Conservation (phyloP, 352 stramenopile species). For the Phytophthora cajani region DNA sequence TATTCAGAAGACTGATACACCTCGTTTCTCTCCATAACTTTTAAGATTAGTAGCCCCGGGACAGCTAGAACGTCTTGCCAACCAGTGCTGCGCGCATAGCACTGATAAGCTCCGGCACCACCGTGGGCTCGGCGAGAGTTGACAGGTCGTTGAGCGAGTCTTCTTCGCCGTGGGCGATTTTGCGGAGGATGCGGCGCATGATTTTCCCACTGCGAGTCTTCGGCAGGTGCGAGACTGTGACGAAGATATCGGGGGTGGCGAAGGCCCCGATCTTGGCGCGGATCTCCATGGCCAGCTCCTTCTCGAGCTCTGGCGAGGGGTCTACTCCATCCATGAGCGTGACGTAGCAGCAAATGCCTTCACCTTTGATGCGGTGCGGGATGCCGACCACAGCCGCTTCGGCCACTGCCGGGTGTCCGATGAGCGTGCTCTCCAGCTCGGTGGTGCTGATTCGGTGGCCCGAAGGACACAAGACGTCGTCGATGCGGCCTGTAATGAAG, state of each 20-base stretch:
- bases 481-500: conserved; percentile 97
- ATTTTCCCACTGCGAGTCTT: conserved; percentile 21
- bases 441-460: conserved; percentile 88
- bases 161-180: conserved; percentile 74
- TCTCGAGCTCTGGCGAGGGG: conserved; percentile 58
- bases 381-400: conserved; percentile 87
- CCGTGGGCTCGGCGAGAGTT: conserved; percentile 42
- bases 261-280: conserved; percentile 14
- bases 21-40: no score
- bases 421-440: conserved; percentile 89
- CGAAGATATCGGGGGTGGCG: conserved; percentile 16
- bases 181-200: conserved; percentile 18
- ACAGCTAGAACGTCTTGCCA: conserved; percentile 39
- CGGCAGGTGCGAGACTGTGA: conserved; percentile 6
- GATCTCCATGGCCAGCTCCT: conserved; percentile 45
- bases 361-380: conserved; percentile 88
- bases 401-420: conserved; percentile 89
- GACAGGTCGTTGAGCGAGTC: conserved; percentile 95
- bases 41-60: no score
- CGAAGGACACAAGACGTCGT: conserved; percentile 96
- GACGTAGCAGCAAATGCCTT: conserved; percentile 94
- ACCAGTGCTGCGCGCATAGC: conserved; percentile 77
- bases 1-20: no score
- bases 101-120: conserved; percentile 79
- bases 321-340: conserved; percentile 83